These are phyloP conservation scores for Pseudocercospora musae DNA, from an alignment of 2,329 filamentous ascomycete species.

Conservation along the genomic window DNA sequence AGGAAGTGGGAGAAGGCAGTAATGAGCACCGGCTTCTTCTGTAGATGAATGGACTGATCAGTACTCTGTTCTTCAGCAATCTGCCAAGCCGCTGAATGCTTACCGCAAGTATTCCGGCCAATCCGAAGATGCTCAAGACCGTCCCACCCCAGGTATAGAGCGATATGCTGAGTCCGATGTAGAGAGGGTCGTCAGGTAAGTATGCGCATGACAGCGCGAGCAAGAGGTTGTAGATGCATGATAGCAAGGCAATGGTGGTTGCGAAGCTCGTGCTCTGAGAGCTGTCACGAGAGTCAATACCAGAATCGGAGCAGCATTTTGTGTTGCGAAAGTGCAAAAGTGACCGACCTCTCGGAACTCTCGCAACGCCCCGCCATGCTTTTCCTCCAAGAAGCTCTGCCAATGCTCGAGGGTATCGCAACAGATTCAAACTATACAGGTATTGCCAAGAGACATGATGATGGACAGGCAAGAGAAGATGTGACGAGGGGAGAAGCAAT, in stretches of 20 bases:
- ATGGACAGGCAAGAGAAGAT: neutral
- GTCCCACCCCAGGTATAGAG: slow-evolving; percentile 30
- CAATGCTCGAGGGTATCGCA: neutral
- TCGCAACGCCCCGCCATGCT: neutral
- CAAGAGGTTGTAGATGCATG: slow-evolving; percentile 26
- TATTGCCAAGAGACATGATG: neutral
- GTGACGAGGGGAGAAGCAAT: neutral
- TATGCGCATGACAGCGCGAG: slow-evolving; percentile 27
- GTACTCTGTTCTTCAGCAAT: neutral
- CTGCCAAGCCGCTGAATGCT: neutral
- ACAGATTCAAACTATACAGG: neutral
- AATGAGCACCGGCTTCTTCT: slow-evolving; percentile 23
- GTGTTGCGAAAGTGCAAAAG: neutral
- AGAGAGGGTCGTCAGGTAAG: slow-evolving; percentile 30
- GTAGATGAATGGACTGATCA: neutral
- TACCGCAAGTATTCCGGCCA: slow-evolving; percentile 27
- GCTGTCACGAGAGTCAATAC: slow-evolving; percentile 2
- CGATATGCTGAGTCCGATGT: slow-evolving; percentile 25
- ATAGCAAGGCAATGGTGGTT: slow-evolving; percentile 22
- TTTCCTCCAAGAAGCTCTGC: no score
- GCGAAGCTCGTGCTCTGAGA: slow-evolving; percentile 17
- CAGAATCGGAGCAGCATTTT: neutral
- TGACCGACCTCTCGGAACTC: neutral
- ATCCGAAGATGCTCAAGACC: slow-evolving; percentile 24
- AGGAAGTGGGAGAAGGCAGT: slow-evolving; percentile 28